Percentiles rank a stretch among this genome's conserved stretches.
Conservation (phyloP, 1,284 basidiomycete genomes). For the Melampsora occidentalis region DNA sequence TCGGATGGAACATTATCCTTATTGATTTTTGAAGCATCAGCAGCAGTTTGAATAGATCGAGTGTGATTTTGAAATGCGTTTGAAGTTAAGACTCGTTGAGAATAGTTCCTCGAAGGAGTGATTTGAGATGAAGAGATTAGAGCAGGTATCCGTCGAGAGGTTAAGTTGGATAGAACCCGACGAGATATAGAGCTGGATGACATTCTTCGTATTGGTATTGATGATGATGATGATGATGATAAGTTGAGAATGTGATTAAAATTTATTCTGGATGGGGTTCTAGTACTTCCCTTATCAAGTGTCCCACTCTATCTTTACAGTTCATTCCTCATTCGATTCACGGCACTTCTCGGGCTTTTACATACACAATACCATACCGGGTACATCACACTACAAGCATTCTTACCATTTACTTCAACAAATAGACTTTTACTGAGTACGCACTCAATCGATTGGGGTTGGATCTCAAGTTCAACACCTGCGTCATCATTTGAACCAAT, state of each 20-base stretch:
- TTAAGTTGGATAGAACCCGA: constrained; percentile 4
- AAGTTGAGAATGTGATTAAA: no score
- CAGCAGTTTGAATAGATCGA: constrained; percentile 32
- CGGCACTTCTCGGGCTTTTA: constrained; percentile 8
- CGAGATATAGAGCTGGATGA: constrained; percentile 15
- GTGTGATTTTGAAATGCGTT: not conserved
- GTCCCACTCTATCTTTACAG: no score
- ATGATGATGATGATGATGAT: not conserved
- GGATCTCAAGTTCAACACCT: no score
- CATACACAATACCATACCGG: not conserved
- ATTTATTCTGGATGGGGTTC: not conserved
- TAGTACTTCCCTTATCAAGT: no score
- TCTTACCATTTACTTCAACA: no score
- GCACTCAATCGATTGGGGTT: no score
- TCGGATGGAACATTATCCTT: constrained; percentile 4
- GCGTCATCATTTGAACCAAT: no score
- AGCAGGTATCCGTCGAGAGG: not conserved
- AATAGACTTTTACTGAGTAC: no score
- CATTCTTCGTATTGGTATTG: not conserved
- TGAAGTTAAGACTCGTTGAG: not conserved
- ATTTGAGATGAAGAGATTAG: constrained; percentile 5
- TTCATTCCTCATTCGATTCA: not conserved
- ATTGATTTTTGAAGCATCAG: constrained; percentile 17
- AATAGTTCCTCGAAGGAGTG: not conserved
- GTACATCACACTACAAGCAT: no score